Percentiles rank a stretch among this genome's conserved stretches.
These are phyloP conservation scores for Chondrostereum purpureum DNA, from an alignment of 1,284 basidiomycete genomes.

Conservation along the genomic window DNA sequence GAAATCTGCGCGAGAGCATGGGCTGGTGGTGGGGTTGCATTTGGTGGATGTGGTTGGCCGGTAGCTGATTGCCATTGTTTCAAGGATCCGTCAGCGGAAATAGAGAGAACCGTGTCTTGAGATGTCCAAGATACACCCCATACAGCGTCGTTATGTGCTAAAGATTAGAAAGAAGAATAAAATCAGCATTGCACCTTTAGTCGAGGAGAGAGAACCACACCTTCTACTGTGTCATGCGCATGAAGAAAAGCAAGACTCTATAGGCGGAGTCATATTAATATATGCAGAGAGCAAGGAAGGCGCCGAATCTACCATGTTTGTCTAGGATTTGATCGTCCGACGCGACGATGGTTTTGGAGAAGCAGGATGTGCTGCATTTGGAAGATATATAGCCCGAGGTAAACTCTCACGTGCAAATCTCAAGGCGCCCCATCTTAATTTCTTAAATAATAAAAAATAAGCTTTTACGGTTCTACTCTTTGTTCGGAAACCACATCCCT, in stretches of 20 bases:
- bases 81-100: slow-evolving; percentile 70
- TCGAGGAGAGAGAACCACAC: slow-evolving; percentile 35
- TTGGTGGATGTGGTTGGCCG: slow-evolving; percentile 57
- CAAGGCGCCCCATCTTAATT: too few relatives aligned
- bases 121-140: slow-evolving; percentile 77
- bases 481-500: too few relatives aligned
- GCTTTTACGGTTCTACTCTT: too few relatives aligned
- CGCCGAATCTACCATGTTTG: too few relatives aligned
- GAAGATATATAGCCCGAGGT: too few relatives aligned
- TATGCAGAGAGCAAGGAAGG: too few relatives aligned
- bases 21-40: slow-evolving; percentile 39
- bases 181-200: neutral
- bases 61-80: slow-evolving; percentile 63
- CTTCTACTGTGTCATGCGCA: slow-evolving; percentile 66
- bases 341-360: too few relatives aligned
- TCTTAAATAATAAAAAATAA: too few relatives aligned
- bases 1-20: slow-evolving; percentile 74
- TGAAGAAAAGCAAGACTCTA: slow-evolving; percentile 70
- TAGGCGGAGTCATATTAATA: too few relatives aligned
- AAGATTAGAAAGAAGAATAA: slow-evolving; percentile 6
- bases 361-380: too few relatives aligned
- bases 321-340: too few relatives aligned
- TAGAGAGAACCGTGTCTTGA: slow-evolving; percentile 58
- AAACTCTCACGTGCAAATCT: too few relatives aligned
- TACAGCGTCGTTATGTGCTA: slow-evolving; percentile 78